These are phyloP conservation scores for Clarireedia sp. DNA, from an alignment of 2,329 filamentous ascomycete species.

Conservation along the genomic window DNA sequence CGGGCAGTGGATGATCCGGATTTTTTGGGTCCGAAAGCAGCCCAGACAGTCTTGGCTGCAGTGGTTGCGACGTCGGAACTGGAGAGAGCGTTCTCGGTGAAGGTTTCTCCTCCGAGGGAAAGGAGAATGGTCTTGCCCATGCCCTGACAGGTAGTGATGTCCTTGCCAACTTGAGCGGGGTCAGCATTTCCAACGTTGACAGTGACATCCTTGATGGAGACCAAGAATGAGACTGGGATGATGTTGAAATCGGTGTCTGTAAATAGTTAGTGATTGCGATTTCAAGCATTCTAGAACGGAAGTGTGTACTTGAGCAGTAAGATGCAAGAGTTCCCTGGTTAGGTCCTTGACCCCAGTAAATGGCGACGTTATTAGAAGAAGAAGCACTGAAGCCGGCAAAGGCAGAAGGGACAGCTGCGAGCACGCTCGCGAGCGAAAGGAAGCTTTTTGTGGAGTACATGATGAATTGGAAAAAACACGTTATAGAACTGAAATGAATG, in stretches of 20 bases:
- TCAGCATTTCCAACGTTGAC: slow-evolving; percentile 9
- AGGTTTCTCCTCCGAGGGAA: slow-evolving; percentile 64
- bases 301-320: slow-evolving; percentile 7
- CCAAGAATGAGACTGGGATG: slow-evolving; percentile 3
- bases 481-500: neutral
- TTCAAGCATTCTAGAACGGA: neutral
- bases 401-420: slow-evolving; percentile 23
- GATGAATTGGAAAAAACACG: slow-evolving; percentile 5
- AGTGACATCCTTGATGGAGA: slow-evolving; percentile 1
- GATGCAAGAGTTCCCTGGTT: slow-evolving; percentile 7
- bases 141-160: slow-evolving; percentile 9
- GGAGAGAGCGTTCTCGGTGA: slow-evolving; percentile 59
- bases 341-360: slow-evolving; percentile 51
- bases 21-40: slow-evolving; percentile 56
- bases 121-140: slow-evolving; percentile 58
- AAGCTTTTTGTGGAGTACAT: slow-evolving; percentile 9
- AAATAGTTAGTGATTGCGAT: neutral
- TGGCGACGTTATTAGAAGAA: slow-evolving; percentile 44
- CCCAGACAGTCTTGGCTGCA: slow-evolving; percentile 58
- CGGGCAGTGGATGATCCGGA: slow-evolving; percentile 39
- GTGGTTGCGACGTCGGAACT: slow-evolving; percentile 41
- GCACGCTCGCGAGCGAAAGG: slow-evolving; percentile 4
- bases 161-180: slow-evolving; percentile 2
- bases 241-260: slow-evolving; percentile 1
- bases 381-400: slow-evolving; percentile 35